These are phyloP conservation scores for Cyclocybe aegerita DNA, from an alignment of 768 basidiomycete species.

Conservation along the genomic window DNA sequence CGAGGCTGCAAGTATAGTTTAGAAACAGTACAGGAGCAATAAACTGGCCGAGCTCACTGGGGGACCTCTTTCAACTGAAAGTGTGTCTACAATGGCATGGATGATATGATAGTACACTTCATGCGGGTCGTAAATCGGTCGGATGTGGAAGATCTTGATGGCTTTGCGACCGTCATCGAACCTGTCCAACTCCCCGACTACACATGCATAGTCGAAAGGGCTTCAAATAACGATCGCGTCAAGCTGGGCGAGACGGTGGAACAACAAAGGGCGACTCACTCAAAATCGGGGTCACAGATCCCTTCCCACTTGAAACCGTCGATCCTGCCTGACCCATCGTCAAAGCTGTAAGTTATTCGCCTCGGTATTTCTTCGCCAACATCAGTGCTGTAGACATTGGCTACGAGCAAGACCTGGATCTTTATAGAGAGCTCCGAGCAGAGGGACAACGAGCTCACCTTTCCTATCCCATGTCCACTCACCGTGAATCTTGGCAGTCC, in stretches of 20 bases:
- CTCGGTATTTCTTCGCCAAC: not conserved
- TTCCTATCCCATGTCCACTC: constrained; percentile 12
- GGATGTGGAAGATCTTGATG: constrained; percentile 48
- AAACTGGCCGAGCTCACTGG: constrained; percentile 39
- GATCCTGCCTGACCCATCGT: constrained; percentile 32
- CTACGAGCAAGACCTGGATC: constrained; percentile 19
- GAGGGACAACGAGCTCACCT: not conserved
- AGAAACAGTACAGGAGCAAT: not conserved
- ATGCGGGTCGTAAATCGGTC: constrained; percentile 61
- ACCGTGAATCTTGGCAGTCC: constrained; percentile 11
- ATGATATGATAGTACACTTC: constrained; percentile 82
- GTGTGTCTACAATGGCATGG: constrained; percentile 67
- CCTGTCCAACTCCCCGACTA: constrained; percentile 22
- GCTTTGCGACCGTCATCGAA: constrained; percentile 12
- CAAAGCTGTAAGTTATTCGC: constrained; percentile 16
- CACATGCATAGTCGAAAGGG: constrained; percentile 15
- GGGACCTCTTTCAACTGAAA: constrained; percentile 59
- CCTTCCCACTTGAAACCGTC: constrained; percentile 11
- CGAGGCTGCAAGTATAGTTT: too few relatives aligned
- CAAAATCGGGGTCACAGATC: constrained; percentile 1
- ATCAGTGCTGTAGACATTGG: constrained; percentile 13
- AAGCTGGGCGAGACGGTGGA: not conserved
- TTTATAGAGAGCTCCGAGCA: not conserved
- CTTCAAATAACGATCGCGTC: constrained; percentile 3
- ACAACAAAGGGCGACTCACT: constrained; percentile 1